phyloP scores from a whole-genome alignment of 108 stramenopile genomes.

The Stephanodiscus minutulus region DNA sequence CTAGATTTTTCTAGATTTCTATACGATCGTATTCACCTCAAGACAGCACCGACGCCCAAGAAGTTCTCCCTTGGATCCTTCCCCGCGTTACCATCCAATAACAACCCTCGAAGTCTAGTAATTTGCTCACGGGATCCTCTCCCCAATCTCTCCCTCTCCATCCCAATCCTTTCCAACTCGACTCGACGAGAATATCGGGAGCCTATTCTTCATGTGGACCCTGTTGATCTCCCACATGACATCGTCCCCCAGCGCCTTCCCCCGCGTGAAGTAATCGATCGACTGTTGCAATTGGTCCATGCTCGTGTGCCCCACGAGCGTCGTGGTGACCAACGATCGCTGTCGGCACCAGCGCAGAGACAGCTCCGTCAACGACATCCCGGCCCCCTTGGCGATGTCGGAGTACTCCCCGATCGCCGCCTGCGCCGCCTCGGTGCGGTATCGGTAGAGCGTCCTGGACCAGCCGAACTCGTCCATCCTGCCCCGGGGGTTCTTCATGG shows the following conservation, averaged over 20 bases:
- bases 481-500: conserved; percentile 73
- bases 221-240: conserved; percentile 91
- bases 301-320: conserved; percentile 85
- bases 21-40: too few species aligned
- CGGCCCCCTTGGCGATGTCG: conserved; percentile 69
- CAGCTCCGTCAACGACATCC: conserved; percentile 82
- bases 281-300: conserved; percentile 79
- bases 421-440: conserved; percentile 78
- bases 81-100: not conserved
- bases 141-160: conserved; percentile 89
- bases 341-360: conserved; percentile 81
- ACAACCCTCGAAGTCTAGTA: not conserved
- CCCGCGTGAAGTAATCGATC: conserved; percentile 65
- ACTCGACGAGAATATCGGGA: conserved; percentile 82
- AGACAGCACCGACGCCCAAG: too few species aligned
- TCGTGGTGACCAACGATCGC: conserved; percentile 76
- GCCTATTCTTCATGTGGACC: conserved; percentile 87
- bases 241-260: conserved; percentile 67
- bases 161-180: conserved; percentile 85
- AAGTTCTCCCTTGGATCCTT: not conserved
- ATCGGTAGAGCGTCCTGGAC: conserved; percentile 84
- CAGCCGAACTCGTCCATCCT: conserved; percentile 87
- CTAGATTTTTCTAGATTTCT: too few species aligned
- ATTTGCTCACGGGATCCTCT: conserved; percentile 74
- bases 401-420: conserved; percentile 78